Base-by-base conservation (phyloP, 164 flowering plant species). In the Umbellularia californica region DNA sequence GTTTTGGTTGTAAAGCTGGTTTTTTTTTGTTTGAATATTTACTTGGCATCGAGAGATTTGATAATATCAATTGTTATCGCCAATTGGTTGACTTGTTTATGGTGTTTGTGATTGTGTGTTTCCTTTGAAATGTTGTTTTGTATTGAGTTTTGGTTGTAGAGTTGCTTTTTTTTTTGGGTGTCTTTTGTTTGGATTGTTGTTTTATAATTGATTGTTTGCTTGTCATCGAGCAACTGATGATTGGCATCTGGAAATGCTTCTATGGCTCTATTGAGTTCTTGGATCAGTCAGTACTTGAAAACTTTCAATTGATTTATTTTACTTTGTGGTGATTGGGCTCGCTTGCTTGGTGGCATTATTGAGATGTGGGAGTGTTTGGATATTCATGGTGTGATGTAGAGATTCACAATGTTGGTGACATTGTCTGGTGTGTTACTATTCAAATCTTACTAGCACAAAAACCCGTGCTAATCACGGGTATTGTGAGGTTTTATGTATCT, bases 151-250 rank as follows among this genome's bases (percentile, higher is more conserved):
- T 41, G 47, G 47, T 41, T 41, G 47, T 9, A 41, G 47, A 41
- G 47, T 41, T 41, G 47, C 47, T 9, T 9, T 41, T 41, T 30
- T 30, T 3, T 30, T 7, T 41, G 47, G 47, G 47, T 41, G 2
- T 41, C 47, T 41, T 7, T 7, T 41, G 47, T 41, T 41, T 41
- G 11, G 47, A 41, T 41, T 41, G 47, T 41, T 41, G 47, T 41
- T 41, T 41, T 41, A 41, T 41, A 9, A 41, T 41, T 41, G 0
- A 41, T 41, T 41, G 47, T 9, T 41, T 41, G 47, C 5, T 41
- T 41, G 0, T 41, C 47, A 9, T 41, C 10, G 47, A 5, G 10
- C 47, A 41, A 41, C 47, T 7, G 91, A 90, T 90, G 20, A 24
- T 64, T 41, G 47, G 47, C 11, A 41, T 41, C 47, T 41, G 47